Evolutionary conservation across 2,329 filamentous ascomycete genomes (phyloP), one percentile per base, ranked within the genome.

Genomic region (Aspergillus sp.): DNA sequence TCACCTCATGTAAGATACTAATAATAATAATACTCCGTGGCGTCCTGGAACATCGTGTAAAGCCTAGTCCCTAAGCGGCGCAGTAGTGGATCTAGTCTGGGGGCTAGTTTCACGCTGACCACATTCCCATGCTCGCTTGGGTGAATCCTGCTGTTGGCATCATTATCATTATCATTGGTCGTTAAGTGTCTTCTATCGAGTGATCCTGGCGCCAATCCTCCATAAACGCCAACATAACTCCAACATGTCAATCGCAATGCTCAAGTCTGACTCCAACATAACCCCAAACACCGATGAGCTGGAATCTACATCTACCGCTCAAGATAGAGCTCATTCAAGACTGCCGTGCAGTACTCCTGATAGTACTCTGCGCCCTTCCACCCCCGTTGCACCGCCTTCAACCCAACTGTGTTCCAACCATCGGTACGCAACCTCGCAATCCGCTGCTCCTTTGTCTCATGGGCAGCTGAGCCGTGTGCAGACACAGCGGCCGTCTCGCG

Each of bases 281-380:
- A 21, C 17, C 29, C 16, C 14, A 36, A 38, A n/a, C 29, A 32
- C 20, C 17, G 11, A n/a, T 31, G 7, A 13, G n/a, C 16, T 29
- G 21, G 17, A 3, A 4, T 4, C 16, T 17, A 5, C 14, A 38
- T 42, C 19, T 17, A 44, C 41, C 16, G 13, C 2, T 32, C 56
- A 40, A 66, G 56, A 54, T 67, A 68, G 41, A 74, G 54, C 53
- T 76, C 73, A 9, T 60, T 66, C 64, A 76, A 50, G 3, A 70
- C 68, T 47, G 63, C 58, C 21, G 57, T 62, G 44, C 74, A 75
- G 17, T 72, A 62, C 5, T 62, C 58, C 45, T 69, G 59, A 53
- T 76, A 76, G 48, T 72, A 71, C 23, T 64, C 63, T 13, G 60
- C 50, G 1, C 68, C 71, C 50, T 74, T 75, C 67, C 71, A 74